A percentile compares a stretch with the other conserved stretches of the same genome.
Conservation (phyloP, 495 filamentous ascomycete species). For the Penicillium mononematosum region DNA sequence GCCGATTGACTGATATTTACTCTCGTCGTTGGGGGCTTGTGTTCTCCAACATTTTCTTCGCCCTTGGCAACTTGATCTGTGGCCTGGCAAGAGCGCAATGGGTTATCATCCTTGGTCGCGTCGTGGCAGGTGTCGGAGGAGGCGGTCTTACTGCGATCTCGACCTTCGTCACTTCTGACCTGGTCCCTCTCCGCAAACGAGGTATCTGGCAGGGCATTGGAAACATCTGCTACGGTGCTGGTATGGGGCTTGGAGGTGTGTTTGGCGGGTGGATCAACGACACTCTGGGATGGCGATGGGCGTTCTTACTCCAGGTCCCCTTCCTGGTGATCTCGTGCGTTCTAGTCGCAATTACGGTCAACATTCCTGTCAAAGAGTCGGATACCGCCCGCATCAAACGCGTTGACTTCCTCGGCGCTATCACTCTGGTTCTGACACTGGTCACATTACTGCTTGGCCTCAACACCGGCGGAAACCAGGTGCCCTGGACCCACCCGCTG, state of each 20-base stretch:
- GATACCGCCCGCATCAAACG: slow-evolving; percentile 57
- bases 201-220: slow-evolving; percentile 85
- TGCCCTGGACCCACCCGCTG: slow-evolving; percentile 84
- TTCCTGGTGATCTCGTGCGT: slow-evolving; percentile 60
- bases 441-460: slow-evolving; percentile 75
- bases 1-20: slow-evolving; percentile 86
- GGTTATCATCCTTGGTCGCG: slow-evolving; percentile 74
- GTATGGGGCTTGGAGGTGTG: slow-evolving; percentile 58
- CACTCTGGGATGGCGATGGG: slow-evolving; percentile 67
- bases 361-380: slow-evolving; percentile 71
- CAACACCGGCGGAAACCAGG: slow-evolving; percentile 79
- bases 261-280: slow-evolving; percentile 87
- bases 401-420: slow-evolving; percentile 81
- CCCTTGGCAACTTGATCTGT: slow-evolving; percentile 78
- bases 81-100: slow-evolving; percentile 70
- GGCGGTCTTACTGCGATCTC: slow-evolving; percentile 80
- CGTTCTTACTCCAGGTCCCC: slow-evolving; percentile 81
- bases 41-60: slow-evolving; percentile 79
- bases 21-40: slow-evolving; percentile 73
- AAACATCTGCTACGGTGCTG: slow-evolving; percentile 72
- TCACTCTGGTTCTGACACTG: slow-evolving; percentile 66
- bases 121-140: slow-evolving; percentile 82
- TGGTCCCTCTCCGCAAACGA: slow-evolving; percentile 78
- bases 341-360: slow-evolving; percentile 65
- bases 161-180: slow-evolving; percentile 77